Percentiles rank a stretch among this genome's conserved stretches.
Conservation (phyloP, 768 basidiomycete genomes). For the Rhizopogon rudus region DNA sequence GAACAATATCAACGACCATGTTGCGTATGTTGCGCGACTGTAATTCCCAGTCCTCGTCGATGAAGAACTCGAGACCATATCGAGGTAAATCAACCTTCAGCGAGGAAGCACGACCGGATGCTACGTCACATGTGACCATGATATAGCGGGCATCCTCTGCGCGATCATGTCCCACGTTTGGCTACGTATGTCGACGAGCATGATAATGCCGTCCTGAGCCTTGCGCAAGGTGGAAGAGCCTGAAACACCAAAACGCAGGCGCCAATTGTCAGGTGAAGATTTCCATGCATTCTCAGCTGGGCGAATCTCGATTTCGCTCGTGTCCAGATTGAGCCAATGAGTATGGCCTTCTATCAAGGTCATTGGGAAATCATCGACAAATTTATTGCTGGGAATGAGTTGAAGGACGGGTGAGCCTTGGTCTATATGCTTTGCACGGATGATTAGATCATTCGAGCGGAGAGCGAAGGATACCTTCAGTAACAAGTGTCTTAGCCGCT, state of each 20-base stretch:
- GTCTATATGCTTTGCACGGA: constrained; percentile 9
- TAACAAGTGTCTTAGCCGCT: neutral
- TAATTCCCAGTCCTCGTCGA: too few relatives aligned
- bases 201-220: neutral
- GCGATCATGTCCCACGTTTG: constrained; percentile 23
- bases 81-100: too few relatives aligned
- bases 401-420: constrained; percentile 5
- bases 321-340: constrained; percentile 28
- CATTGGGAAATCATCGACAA: constrained; percentile 21
- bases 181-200: constrained; percentile 24
- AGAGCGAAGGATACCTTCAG: constrained; percentile 21
- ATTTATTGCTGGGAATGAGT: constrained; percentile 19
- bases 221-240: constrained; percentile 4
- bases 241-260: constrained; percentile 8
- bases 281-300: constrained; percentile 21
- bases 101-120: neutral
- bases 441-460: constrained; percentile 10
- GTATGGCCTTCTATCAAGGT: constrained; percentile 15
- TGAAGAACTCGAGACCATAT: too few relatives aligned
- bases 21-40: too few relatives aligned
- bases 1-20: too few relatives aligned
- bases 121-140: constrained; percentile 9
- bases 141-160: constrained; percentile 12
- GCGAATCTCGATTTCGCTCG: constrained; percentile 20
- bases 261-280: constrained; percentile 22